Conservation (phyloP, 495 filamentous ascomycete species). For the Pseudoneurospora amorphoporcata region DNA sequence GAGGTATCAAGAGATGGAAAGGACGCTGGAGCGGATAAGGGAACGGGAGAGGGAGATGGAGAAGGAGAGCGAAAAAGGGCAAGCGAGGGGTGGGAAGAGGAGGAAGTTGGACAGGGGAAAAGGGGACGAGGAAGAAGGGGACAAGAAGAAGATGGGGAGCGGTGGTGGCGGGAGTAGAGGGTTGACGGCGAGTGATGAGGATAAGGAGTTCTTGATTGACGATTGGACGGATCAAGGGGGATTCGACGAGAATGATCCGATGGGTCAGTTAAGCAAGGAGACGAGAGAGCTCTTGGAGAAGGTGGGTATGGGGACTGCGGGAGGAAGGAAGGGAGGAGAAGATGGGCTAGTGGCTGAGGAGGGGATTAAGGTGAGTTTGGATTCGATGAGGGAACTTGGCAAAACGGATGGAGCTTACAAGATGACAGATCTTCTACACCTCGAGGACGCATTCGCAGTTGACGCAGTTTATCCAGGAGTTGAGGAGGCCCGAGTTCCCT, state of each 20-base stretch:
- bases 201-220: conserved; percentile 64
- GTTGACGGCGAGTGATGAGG: conserved; percentile 42
- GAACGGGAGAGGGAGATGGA: conserved; percentile 57
- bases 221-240: conserved; percentile 79
- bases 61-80: conserved; percentile 29
- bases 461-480: conserved; percentile 84
- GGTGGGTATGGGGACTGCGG: conserved; percentile 26
- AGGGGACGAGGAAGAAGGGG: conserved; percentile 12
- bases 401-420: conserved; percentile 6
- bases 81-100: conserved; percentile 23
- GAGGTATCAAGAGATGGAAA: conserved; percentile 61
- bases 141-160: conserved; percentile 18
- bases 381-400: neutral
- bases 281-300: conserved; percentile 56
- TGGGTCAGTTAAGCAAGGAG: conserved; percentile 45
- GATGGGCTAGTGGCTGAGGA: conserved; percentile 45
- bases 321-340: conserved; percentile 14
- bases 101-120: conserved; percentile 1
- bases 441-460: conserved; percentile 94
- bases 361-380: conserved; percentile 46
- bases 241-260: conserved; percentile 24
- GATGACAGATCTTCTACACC: conserved; percentile 68
- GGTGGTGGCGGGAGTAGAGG: conserved; percentile 4
- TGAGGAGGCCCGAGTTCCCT: conserved; percentile 73
- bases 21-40: conserved; percentile 54